These are phyloP conservation scores for Colletotrichum sp. DNA, from an alignment of 2,329 filamentous ascomycete species.

Conservation along the genomic window DNA sequence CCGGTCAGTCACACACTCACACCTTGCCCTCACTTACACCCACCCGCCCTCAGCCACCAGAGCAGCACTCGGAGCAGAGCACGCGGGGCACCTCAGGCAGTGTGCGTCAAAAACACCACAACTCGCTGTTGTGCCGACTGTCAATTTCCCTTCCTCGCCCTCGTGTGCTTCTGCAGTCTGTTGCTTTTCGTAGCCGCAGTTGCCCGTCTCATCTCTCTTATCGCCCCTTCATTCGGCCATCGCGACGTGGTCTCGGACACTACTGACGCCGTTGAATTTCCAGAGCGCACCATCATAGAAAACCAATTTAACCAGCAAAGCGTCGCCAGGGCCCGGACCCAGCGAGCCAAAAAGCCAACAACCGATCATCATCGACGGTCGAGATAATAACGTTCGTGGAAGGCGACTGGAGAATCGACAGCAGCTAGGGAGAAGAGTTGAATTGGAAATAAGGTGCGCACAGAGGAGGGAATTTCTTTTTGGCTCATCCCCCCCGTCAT, in stretches of 20 bases:
- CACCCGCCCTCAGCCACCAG: not conserved
- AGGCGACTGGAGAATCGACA: not conserved
- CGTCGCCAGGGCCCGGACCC: not conserved
- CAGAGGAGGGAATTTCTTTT: slow-evolving; percentile 4
- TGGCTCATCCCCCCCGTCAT: not conserved
- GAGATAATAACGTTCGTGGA: not conserved
- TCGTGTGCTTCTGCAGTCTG: not conserved
- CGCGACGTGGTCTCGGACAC: not conserved
- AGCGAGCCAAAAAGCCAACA: not conserved
- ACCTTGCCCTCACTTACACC: not conserved
- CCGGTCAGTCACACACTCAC: not conserved
- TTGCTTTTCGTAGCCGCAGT: not conserved
- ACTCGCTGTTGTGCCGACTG: not conserved
- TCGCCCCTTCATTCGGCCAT: not conserved
- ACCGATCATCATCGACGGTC: not conserved
- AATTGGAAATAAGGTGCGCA: not conserved
- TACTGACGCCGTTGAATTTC: slow-evolving; percentile 13
- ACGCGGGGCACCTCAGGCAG: not conserved
- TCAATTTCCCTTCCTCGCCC: not conserved
- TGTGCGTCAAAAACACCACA: not conserved
- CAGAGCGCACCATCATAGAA: not conserved
- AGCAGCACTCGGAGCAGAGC: not conserved
- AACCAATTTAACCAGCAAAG: not conserved
- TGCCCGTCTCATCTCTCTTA: not conserved
- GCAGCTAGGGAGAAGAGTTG: not conserved